phyloP scores from a whole-genome alignment of 495 filamentous ascomycete genomes.

The Aspergillus bertholletiae region DNA sequence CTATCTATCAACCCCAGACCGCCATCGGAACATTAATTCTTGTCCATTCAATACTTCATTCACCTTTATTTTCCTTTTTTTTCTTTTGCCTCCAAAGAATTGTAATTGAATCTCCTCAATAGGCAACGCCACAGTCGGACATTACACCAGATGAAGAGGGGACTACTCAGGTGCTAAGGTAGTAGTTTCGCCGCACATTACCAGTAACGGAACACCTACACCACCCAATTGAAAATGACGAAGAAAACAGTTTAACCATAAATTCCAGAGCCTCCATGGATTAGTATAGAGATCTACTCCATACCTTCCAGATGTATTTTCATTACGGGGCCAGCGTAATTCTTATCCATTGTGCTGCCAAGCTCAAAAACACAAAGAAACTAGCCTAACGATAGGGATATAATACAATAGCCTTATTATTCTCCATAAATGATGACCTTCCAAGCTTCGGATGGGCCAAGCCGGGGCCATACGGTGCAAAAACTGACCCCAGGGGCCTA shows the following conservation, averaged over 20 bases:
- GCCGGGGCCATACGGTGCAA: constrained; percentile 16
- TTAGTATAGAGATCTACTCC: neutral
- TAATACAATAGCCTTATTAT: neutral
- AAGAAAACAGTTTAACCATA: neutral
- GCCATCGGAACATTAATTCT: constrained; percentile 11
- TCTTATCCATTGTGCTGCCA: neutral
- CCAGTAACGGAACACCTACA: neutral
- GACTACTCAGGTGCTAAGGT: neutral
- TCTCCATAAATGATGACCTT: neutral
- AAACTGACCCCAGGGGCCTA: constrained; percentile 6
- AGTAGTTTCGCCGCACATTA: neutral
- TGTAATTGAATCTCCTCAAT: neutral
- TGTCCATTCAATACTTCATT: neutral
- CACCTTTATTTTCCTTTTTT: neutral
- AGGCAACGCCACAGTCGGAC: neutral
- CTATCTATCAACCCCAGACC: constrained; percentile 10
- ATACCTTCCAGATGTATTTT: neutral
- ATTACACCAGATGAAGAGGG: neutral
- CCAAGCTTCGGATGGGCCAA: constrained; percentile 3
- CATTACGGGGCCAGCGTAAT: neutral
- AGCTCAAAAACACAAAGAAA: neutral
- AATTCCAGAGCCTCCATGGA: neutral
- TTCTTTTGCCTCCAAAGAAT: neutral
- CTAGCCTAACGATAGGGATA: neutral
- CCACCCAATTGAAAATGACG: no score